Evolutionary conservation across 345 rosid genomes (phyloP), one percentile per base, ranked within the genome.

Genomic region (Jatropha curcas): DNA sequence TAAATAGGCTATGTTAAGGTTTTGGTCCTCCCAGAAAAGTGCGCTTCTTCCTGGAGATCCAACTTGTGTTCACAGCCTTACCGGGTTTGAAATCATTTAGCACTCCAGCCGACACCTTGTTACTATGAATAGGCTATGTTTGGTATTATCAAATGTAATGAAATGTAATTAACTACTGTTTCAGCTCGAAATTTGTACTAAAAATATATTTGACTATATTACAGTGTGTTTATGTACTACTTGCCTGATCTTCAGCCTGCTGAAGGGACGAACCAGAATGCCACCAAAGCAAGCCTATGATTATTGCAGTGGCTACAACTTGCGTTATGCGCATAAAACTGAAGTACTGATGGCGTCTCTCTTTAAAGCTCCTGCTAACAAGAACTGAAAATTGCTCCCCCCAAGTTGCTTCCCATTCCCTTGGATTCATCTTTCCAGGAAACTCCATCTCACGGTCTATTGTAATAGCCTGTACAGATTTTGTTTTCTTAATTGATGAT

Each of bases 181-280:
- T n/a, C n/a, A n/a, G n/a, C n/a, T n/a, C n/a, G n/a, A n/a, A n/a
- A n/a, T n/a, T n/a, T n/a, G n/a, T n/a, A n/a, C n/a, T n/a, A n/a
- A n/a, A n/a, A n/a, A n/a, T n/a, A n/a, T n/a, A n/a, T n/a, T n/a
- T n/a, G n/a, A n/a, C n/a, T n/a, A n/a, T n/a, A n/a, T n/a, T n/a
- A n/a, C n/a, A n/a, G n/a, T 55, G 3, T 22, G 13, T 39, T 14
- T 1, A 73, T 20, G 8, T 1, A 17, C 46, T 48, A 34, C 53
- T 73, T 70, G 75, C 84, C 82, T 78, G 84, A 71, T 81, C 84
- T 37, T 81, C 64, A 62, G 74, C 69, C n/a, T 71, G 31, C n/a
- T 74, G 33, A 16, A 79, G 72, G n/a, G 82, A 51, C 20, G 79
- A 77, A 64, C 68, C 72, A 10, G 84, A 81, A 31, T 67, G 74